These are phyloP conservation scores for Insectozyma bohioensis DNA, from an alignment of 1,139 yeast species.

Conservation along the genomic window DNA sequence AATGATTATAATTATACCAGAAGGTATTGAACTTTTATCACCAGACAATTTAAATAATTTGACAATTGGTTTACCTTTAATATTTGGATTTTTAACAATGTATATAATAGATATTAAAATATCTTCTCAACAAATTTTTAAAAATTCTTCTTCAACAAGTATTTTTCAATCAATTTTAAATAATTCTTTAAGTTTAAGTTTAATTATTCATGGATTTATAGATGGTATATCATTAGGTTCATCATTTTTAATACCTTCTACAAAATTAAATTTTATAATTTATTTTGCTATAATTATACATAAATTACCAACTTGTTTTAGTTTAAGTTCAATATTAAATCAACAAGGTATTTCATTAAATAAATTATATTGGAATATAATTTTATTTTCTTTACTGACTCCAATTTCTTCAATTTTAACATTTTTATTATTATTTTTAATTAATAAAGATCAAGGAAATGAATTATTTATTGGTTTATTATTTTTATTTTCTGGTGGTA, in stretches of 20 bases:
- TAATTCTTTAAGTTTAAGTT: conserved; percentile 56
- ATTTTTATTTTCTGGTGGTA: conserved; percentile 67
- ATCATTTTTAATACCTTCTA: conserved; percentile 46
- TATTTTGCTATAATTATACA: conserved; percentile 65
- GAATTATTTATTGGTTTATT: conserved; percentile 50
- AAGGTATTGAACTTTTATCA: conserved; percentile 54
- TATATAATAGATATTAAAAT: conserved; percentile 46
- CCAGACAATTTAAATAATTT: background rate
- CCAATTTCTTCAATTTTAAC: conserved; percentile 54
- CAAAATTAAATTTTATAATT: conserved; percentile 50
- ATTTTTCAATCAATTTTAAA: conserved; percentile 21
- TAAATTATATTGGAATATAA: conserved; percentile 41
- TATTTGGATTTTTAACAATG: conserved; percentile 55
- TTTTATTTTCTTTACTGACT: conserved; percentile 50
- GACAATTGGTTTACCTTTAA: conserved; percentile 30
- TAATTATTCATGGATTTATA: conserved; percentile 64
- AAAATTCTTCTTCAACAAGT: conserved; percentile 9
- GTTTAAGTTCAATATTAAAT: conserved; percentile 59
- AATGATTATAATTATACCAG: conserved; percentile 66
- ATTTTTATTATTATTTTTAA: conserved; percentile 34
- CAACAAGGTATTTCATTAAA: conserved; percentile 28
- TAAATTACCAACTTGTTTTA: conserved; percentile 75
- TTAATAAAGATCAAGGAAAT: conserved; percentile 22
- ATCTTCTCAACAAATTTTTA: conserved; percentile 11
- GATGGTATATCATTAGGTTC: conserved; percentile 80